Evolutionary conservation across 2,329 filamentous ascomycete genomes (phyloP), one percentile per base, ranked within the genome.

Genomic region (Coniochaeta ligniaria): DNA sequence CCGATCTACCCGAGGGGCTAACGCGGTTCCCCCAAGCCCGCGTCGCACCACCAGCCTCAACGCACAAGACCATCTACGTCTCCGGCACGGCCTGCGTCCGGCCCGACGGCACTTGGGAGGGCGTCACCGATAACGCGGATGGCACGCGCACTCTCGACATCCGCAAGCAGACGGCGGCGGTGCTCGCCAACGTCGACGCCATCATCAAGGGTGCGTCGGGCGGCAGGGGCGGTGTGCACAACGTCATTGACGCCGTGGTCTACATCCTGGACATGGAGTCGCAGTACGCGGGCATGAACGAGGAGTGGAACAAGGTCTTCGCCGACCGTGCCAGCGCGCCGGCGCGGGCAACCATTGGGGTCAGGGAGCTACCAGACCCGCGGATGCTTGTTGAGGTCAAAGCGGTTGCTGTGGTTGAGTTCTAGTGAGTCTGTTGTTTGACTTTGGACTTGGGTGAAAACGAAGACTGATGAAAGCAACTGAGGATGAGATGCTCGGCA

Each of bases 241-340:
- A 76, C 62, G 63, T 76, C 5, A 72, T 77, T 22, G 74, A 77
- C 52, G 67, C 75, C 3, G 72, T 73, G 12, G 74, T 78, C 12
- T 78, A 76, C 59, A 65, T 78, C 6, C 50, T 74, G 11, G 73
- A 78, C 61, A 77, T 77, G 73, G 70, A 76, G 62, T 67, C 64
- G 0, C 68, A 79, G 33, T 78, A 79, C 61, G 69, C 70, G 6
- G 76, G 72, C 17, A 78, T 78, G 75, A 78, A 79, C 58, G 75
- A 76, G 63, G 76, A 75, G 63, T 78, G 76, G 76, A 78, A 78
- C 62, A 75, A 75, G 64, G 69, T 78, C 8, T 79, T 75, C 62
- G 31, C 69, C 16, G 70, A 71, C 35, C 69, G 74, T 7, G 67
- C 63, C 1, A 68, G 64, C 58, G 76, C 75, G 1, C 76, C 76